Evolutionary conservation across 2,329 filamentous ascomycete genomes (phyloP), one percentile per base, ranked within the genome.

Genomic region (Phoma sp.): DNA sequence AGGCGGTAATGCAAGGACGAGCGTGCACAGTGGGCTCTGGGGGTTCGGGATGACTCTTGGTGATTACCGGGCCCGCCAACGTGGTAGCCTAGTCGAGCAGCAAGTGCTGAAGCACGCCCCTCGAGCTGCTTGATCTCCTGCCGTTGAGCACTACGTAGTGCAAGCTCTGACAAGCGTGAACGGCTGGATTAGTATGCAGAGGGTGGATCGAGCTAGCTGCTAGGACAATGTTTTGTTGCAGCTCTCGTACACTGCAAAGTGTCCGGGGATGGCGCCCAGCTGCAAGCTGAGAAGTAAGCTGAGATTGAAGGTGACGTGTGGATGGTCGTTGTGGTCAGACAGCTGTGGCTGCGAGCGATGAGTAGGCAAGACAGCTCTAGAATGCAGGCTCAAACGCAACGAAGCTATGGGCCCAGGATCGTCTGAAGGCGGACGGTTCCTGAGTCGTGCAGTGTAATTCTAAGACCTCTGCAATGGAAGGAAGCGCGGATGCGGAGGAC

Each of bases 121-220:
- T 64, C 54, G 56, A 54, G 57, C 58, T 65, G 61, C 60, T 62
- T 61, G 58, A 55, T 61, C 60, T 65, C 57, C 66, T 60, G 56
- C 65, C 64, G 70, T 71, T 69, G 60, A 60, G 61, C 65, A 67
- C 67, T 26, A 71, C 61, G 70, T 73, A 50, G 68, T 59, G 67
- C 69, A 69, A 64, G 65, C 62, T 62, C 65, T 69, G 69, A 64
- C 64, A 64, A 66, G 37, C 51, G 56, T 57, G 43, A 57, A 53
- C 56, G 53, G 29, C 49, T 51, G 61, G 65, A 61, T 60, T 61
- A 52, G 57, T 56, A 52, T 53, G 53, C 56, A 53, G 39, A 54
- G 39, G 60, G 53, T 46, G 61, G 56, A 55, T 62, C 47, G 18
- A 52, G 58, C 59, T 42, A 34, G 38, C 32, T 14, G 14, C 5